phyloP scores from a whole-genome alignment of 192 early-diverging fungal species.

The Coemansia guatemalensis region DNA sequence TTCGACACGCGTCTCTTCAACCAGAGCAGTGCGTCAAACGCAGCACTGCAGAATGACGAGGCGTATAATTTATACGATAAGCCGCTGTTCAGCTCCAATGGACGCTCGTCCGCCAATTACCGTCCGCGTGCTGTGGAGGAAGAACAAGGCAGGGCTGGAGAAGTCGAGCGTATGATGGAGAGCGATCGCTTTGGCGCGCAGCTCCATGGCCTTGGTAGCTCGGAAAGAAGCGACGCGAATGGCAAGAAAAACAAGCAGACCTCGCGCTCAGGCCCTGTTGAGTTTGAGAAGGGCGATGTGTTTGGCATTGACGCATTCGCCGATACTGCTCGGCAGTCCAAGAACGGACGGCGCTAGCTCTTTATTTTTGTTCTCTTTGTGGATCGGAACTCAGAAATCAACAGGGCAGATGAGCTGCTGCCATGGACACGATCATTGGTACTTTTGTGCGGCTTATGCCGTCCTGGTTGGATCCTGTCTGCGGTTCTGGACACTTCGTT shows the following conservation, averaged over 20 bases:
- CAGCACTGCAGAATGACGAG: constrained; percentile 90
- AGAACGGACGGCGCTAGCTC: constrained; percentile 2
- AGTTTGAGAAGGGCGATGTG: constrained; percentile 94
- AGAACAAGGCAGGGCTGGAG: constrained; percentile 51
- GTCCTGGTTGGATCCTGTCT: neutral
- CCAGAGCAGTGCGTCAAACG: constrained; percentile 79
- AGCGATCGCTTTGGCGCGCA: constrained; percentile 65
- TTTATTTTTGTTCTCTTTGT: neutral
- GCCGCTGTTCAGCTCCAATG: constrained; percentile 77
- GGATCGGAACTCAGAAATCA: neutral
- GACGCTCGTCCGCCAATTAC: constrained; percentile 72
- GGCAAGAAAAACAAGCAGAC: constrained; percentile 33
- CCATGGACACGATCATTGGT: no score
- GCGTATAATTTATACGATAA: constrained; percentile 95
- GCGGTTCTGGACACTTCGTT: neutral
- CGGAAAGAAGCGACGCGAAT: constrained; percentile 50
- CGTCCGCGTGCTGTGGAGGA: constrained; percentile 67
- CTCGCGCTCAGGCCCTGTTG: constrained; percentile 79
- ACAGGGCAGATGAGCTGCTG: neutral
- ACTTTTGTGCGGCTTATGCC: neutral
- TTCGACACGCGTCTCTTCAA: constrained; percentile 96
- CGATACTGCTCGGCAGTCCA: constrained; percentile 32
- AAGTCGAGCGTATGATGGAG: constrained; percentile 65
- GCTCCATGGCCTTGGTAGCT: constrained; percentile 68
- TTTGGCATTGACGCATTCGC: constrained; percentile 93